These are phyloP conservation scores for Endothia cerciana DNA, from an alignment of 2,329 filamentous ascomycete species.

Conservation along the genomic window DNA sequence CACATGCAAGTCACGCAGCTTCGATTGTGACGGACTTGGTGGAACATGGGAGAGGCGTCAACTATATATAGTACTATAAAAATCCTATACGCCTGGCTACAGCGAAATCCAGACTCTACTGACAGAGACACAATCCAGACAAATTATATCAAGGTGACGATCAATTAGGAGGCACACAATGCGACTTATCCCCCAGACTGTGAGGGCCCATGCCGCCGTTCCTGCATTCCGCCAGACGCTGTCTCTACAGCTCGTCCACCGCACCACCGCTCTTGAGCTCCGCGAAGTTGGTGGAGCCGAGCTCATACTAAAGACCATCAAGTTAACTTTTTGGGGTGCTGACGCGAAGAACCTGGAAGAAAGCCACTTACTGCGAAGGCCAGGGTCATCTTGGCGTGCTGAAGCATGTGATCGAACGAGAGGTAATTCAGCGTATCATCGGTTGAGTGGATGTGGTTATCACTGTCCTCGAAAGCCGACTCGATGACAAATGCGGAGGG, in stretches of 20 bases:
- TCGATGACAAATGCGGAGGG: slow-evolving; percentile 79
- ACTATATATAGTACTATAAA: too few species aligned
- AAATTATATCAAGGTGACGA: too few species aligned
- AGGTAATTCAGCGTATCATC: slow-evolving; percentile 73
- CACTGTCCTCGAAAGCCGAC: slow-evolving; percentile 67
- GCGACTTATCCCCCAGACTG: not conserved
- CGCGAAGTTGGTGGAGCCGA: slow-evolving; percentile 28
- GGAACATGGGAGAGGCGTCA: too few species aligned
- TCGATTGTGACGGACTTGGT: not conserved
- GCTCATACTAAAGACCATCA: slow-evolving; percentile 22
- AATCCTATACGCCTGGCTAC: too few species aligned
- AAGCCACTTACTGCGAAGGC: slow-evolving; percentile 60
- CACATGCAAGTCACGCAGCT: not conserved
- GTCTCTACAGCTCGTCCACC: slow-evolving; percentile 25
- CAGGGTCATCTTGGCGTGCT: slow-evolving; percentile 84
- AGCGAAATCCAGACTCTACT: too few species aligned
- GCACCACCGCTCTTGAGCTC: slow-evolving; percentile 22
- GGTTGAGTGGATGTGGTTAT: slow-evolving; percentile 71
- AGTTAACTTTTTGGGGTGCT: not conserved
- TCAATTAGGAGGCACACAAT: too few species aligned
- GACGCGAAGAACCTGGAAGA: not conserved
- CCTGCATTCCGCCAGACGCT: not conserved
- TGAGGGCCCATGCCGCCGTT: not conserved
- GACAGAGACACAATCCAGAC: too few species aligned
- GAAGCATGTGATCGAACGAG: slow-evolving; percentile 87